phyloP scores from a whole-genome alignment of 805 yeast genomes.

The Candida chilensis region DNA sequence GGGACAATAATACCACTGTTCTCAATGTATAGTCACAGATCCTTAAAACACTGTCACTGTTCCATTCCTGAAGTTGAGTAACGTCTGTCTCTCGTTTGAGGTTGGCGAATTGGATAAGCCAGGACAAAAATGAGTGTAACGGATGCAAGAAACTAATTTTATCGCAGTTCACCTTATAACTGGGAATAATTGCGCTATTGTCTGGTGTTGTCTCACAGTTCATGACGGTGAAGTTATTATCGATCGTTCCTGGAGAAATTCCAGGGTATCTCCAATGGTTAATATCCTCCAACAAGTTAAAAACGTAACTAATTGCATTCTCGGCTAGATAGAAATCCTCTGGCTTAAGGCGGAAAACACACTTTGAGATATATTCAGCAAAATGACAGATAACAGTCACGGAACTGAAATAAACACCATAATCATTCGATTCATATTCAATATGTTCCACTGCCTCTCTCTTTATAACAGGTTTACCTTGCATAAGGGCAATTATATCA shows the following conservation, averaged over 20 bases:
- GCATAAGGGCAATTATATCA: constrained; percentile 60
- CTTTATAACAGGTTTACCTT: constrained; percentile 66
- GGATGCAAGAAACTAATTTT: constrained; percentile 74
- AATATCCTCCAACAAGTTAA: constrained; percentile 15
- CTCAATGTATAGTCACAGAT: constrained; percentile 71
- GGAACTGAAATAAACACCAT: constrained; percentile 62
- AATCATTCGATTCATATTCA: constrained; percentile 84
- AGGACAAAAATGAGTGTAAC: constrained; percentile 61
- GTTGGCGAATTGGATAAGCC: constrained; percentile 52
- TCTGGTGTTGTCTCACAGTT: constrained; percentile 1
- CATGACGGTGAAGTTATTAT: constrained; percentile 7
- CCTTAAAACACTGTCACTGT: constrained; percentile 1
- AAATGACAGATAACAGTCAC: constrained; percentile 59
- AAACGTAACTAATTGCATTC: constrained; percentile 19
- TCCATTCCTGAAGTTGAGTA: constrained; percentile 1
- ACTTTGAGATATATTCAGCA: constrained; percentile 42
- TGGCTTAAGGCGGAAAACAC: constrained; percentile 18
- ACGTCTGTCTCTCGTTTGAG: constrained; percentile 7
- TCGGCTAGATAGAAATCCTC: constrained; percentile 6
- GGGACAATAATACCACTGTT: constrained; percentile 69
- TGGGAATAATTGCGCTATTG: no score
- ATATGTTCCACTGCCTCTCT: constrained; percentile 78
- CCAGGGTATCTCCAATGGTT: constrained; percentile 20
- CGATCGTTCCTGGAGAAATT: constrained; percentile 14
- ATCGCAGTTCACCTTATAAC: constrained; percentile 34